phyloP scores from a whole-genome alignment of 2,329 filamentous ascomycete genomes.

The Hypoxylon sp. region DNA sequence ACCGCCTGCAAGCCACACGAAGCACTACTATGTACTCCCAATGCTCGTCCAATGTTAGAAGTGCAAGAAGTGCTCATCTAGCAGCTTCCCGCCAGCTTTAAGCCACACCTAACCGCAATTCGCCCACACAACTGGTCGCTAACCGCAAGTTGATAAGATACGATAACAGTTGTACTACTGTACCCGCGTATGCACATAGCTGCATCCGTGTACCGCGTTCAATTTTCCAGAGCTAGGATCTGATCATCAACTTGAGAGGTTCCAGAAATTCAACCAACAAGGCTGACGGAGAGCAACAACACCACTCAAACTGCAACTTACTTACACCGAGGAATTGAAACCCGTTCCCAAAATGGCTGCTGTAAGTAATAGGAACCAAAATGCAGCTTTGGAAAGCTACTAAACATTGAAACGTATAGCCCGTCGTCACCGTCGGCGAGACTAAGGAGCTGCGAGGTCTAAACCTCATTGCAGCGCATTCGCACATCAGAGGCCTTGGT shows the following conservation, averaged over 20 bases:
- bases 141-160: slow-evolving; percentile 14
- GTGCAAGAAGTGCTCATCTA: not conserved
- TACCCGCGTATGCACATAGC: not conserved
- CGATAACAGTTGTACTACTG: slow-evolving; percentile 9
- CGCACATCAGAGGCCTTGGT: slow-evolving; percentile 95
- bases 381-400: slow-evolving; percentile 34
- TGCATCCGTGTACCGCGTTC: slow-evolving; percentile 32
- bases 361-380: slow-evolving; percentile 57
- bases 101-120: slow-evolving; percentile 11
- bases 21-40: not conserved
- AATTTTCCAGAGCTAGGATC: slow-evolving; percentile 37
- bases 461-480: slow-evolving; percentile 98
- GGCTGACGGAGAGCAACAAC: slow-evolving; percentile 29
- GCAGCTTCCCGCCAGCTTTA: not conserved
- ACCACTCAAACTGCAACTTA: slow-evolving; percentile 15
- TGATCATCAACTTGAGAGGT: slow-evolving; percentile 12
- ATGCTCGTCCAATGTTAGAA: not conserved
- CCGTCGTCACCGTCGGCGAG: slow-evolving; percentile 86
- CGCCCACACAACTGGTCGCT: not conserved
- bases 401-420: slow-evolving; percentile 57
- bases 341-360: slow-evolving; percentile 63
- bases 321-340: slow-evolving; percentile 14
- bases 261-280: slow-evolving; percentile 24
- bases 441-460: slow-evolving; percentile 95
- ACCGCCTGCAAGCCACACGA: slow-evolving; percentile 17